A percentile compares a stretch with the other conserved stretches of the same genome.
phyloP scores from a whole-genome alignment of 202 grass and related monocot species.

The Zoysia matrella region DNA sequence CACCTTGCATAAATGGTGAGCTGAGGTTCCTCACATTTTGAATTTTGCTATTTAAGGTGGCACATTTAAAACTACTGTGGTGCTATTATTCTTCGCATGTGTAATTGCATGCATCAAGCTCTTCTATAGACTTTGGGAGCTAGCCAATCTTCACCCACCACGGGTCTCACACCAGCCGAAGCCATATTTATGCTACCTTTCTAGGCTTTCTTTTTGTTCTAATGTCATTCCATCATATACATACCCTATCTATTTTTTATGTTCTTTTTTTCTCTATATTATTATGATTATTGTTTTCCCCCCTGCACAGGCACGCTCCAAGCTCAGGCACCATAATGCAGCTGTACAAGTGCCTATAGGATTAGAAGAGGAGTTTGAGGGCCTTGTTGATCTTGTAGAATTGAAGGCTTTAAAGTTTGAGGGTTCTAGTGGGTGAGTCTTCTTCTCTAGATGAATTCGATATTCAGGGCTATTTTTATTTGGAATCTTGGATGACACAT shows the following conservation, averaged over 20 bases:
- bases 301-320: conserved; percentile 73
- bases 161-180: conserved; percentile 2
- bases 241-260: not conserved
- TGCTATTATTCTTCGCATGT: not conserved
- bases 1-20: not conserved
- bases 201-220: not conserved
- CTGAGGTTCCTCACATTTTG: not conserved
- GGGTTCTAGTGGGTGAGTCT: conserved; percentile 82
- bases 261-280: conserved; percentile 32
- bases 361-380: conserved; percentile 97
- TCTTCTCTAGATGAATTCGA: conserved; percentile 38
- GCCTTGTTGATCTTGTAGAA: conserved; percentile 95
- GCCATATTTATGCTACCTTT: conserved; percentile 26
- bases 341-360: conserved; percentile 94
- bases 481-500: conserved; percentile 27
- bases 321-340: conserved; percentile 93
- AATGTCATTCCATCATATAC: not conserved
- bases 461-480: conserved; percentile 32
- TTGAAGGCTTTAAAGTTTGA: conserved; percentile 86
- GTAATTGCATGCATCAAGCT: not conserved
- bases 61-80: not conserved
- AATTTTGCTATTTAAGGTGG: not conserved
- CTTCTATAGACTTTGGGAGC: not conserved
- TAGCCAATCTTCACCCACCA: not conserved
- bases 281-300: conserved; percentile 34